Evolutionary conservation across 2,329 filamentous ascomycete genomes (phyloP).

Genomic region (Xylaria sp.): DNA sequence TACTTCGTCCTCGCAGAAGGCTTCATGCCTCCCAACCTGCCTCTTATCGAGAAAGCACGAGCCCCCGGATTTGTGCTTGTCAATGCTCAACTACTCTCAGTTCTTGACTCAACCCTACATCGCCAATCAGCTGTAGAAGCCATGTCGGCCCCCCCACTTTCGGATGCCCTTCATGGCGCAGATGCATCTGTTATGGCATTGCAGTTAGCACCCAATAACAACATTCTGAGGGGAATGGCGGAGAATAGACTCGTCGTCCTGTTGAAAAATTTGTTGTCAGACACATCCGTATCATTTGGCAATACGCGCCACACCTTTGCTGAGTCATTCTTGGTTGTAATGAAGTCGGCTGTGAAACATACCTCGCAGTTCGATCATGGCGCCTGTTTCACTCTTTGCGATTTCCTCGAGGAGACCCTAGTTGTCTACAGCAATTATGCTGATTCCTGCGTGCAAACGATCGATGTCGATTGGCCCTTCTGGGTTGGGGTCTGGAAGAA

Average conservation of each 20-base stretch:
- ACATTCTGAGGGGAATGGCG: slow-evolving; percentile 80
- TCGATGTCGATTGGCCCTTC: slow-evolving; percentile 77
- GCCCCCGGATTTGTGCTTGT: slow-evolving; percentile 81
- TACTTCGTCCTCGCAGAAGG: slow-evolving; percentile 81
- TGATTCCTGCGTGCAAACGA: slow-evolving; percentile 42
- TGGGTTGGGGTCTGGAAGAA: slow-evolving; percentile 82
- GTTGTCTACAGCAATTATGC: slow-evolving; percentile 61
- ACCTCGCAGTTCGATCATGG: slow-evolving; percentile 82
- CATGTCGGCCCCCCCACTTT: slow-evolving; percentile 49
- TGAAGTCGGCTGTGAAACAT: slow-evolving; percentile 75
- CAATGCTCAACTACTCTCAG: slow-evolving; percentile 79
- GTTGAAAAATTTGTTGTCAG: slow-evolving; percentile 76
- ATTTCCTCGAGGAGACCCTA: slow-evolving; percentile 84
- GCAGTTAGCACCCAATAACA: slow-evolving; percentile 63
- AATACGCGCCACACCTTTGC: slow-evolving; percentile 72
- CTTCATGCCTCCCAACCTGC: slow-evolving; percentile 63
- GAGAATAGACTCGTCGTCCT: slow-evolving; percentile 86
- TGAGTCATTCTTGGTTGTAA: slow-evolving; percentile 72
- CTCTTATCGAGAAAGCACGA: slow-evolving; percentile 62
- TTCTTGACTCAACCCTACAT: slow-evolving; percentile 84
- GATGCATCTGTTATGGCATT: slow-evolving; percentile 72
- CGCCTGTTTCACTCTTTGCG: slow-evolving; percentile 87
- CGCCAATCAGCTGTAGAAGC: slow-evolving; percentile 65
- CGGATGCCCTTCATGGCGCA: slow-evolving; percentile 55
- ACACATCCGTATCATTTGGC: slow-evolving; percentile 46